Conservation (phyloP, 2,329 filamentous ascomycete species). For the Penicillium thymicola region DNA sequence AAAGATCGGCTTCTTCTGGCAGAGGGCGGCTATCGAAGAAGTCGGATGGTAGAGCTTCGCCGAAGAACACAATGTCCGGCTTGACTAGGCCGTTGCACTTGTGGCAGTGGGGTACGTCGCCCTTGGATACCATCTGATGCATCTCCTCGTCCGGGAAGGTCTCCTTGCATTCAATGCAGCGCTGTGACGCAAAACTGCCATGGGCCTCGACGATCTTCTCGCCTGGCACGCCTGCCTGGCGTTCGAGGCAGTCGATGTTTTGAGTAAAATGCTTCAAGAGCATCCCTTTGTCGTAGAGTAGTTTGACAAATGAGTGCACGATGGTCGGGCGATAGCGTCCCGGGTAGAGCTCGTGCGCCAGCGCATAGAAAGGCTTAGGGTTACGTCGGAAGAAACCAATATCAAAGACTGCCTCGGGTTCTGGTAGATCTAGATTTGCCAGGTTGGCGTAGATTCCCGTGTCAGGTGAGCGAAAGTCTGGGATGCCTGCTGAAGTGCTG, state of each 20-base stretch:
- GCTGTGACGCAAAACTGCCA: slow-evolving; percentile 87
- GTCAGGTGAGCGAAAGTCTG: slow-evolving; percentile 89
- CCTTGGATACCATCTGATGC: slow-evolving; percentile 63
- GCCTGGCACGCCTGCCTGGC: slow-evolving; percentile 75
- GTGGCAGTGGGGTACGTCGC: slow-evolving; percentile 68
- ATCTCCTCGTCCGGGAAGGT: slow-evolving; percentile 72
- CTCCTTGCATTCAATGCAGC: slow-evolving; percentile 82
- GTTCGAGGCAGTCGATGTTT: slow-evolving; percentile 95
- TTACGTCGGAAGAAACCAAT: slow-evolving; percentile 82
- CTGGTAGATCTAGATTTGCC: slow-evolving; percentile 76
- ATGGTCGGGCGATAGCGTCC: slow-evolving; percentile 85
- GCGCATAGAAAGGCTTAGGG: slow-evolving; percentile 84
- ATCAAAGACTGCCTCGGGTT: slow-evolving; percentile 91
- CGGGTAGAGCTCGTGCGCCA: slow-evolving; percentile 89
- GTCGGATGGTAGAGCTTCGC: slow-evolving; percentile 64
- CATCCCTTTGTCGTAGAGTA: slow-evolving; percentile 75
- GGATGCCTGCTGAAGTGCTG: slow-evolving; percentile 58
- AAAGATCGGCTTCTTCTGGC: slow-evolving; percentile 65
- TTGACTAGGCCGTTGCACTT: slow-evolving; percentile 78
- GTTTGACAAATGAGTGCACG: slow-evolving; percentile 80
- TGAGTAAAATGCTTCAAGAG: slow-evolving; percentile 90
- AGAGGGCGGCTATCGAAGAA: slow-evolving; percentile 62
- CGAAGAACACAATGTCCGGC: slow-evolving; percentile 94
- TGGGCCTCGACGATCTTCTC: slow-evolving; percentile 89
- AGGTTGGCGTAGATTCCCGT: slow-evolving; percentile 95